Base-by-base conservation (phyloP, 306 rosid species). In the Potentilla sterilis region DNA sequence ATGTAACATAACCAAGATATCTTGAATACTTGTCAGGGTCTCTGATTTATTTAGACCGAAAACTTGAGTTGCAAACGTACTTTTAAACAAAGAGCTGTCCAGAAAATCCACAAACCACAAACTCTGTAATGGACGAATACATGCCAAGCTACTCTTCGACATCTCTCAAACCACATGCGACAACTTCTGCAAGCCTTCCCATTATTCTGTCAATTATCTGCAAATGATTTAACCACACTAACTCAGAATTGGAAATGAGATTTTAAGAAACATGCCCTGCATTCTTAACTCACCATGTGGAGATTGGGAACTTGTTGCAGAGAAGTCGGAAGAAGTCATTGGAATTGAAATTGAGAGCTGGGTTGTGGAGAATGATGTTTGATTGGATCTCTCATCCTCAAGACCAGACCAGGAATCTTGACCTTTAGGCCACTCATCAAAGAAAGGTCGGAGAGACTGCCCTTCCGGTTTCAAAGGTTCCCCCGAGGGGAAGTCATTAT, bases 271-370 rank as follows among this genome's bases (percentile, higher is more conserved):
- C 40, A 2, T 24, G 24, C 46, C 55, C 38, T 15, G n/a, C n/a
- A 9, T n/a, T 55, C 28, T 54, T 75, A 34, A 65, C 87, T 83
- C 75, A 84, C 87, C 85, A 34, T 71, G 83, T 37, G 83, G 85
- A 66, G 85, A 84, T 49, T 44, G 81, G 2, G 83, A 74, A 62
- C 85, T 81, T 2, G 84, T 73, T n/a, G 81, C 70, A 73, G 83
- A 81, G 67, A 84, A 70, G 73, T 84, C 87, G 0, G 85, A 70
- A 0, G 87, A 78, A 37, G 75, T 75, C 81, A 84, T 84, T 43
- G 87, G 87, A 77, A 81, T 84, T 44, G 87, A 84, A n/a, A 84
- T 84, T 0, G 87, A 84, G 72, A 84, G 87, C 78, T 84, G 87
- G 46, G 87, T 84, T 42, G 85, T 74, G 64, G 87, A 84, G 83